Evolutionary conservation across 2,329 filamentous ascomycete species (phyloP), one percentile per base, ranked within the genome.

Genomic region (Pseudonectria foliicola): DNA sequence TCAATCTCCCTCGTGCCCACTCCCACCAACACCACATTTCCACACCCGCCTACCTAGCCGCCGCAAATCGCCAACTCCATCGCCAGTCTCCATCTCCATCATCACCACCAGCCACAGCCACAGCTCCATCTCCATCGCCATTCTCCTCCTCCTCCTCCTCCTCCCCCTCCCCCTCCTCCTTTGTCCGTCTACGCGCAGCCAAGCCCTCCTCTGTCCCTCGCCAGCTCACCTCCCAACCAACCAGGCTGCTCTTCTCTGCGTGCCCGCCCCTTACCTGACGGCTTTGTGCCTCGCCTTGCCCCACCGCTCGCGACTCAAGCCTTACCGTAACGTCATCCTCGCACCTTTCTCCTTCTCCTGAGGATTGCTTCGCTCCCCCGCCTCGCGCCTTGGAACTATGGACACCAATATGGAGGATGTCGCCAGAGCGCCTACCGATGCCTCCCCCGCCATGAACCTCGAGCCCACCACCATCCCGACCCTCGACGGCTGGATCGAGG

Each of bases 361-460:
- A 38, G 34, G 35, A 40, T 36, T 46, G 39, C 25, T 36, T 36
- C 36, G 13, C 37, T 42, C 27, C 34, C 39, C 34, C 40, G 40
- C 44, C 43, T 40, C 36, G 39, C 40, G 33, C 33, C 34, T 40
- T 18, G 27, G 32, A 33, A 37, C 34, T 45, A 95, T 95, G 88
- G 90, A 98, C 66, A 94, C 88, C 59, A 95, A 93, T 67, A 98
- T 98, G 92, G 90, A 95, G 71, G 92, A 98, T 62, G 88, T 94
- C 53, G 85, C 83, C 57, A 85, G 89, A 67, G 80, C 84, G 56
- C 85, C 88, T 48, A 76, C 85, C 60, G 83, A 83, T 58, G 66
- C 95, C 53, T 78, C 83, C 40, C 78, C 87, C 33, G 70, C 79
- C 37, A 75, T 53, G 28, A 53, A 79, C 55, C 58, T 65, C 41